Evolutionary conservation across 2,329 filamentous ascomycete genomes (phyloP), one percentile per base, ranked within the genome.

Genomic region (Thermoascus crustaceus): DNA sequence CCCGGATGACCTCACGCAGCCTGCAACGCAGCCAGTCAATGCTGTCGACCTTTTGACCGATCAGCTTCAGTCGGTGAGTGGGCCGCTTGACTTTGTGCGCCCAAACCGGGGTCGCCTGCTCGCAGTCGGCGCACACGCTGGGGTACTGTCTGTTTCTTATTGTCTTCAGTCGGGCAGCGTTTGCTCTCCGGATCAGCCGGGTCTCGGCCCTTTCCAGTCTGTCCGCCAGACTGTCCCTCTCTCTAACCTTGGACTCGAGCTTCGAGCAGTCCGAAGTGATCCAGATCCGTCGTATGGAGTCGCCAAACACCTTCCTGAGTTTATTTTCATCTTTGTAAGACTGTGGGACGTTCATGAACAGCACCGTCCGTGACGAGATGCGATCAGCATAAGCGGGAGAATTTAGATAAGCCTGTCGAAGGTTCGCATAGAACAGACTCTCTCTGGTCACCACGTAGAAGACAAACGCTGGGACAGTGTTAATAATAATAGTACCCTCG

Each of bases 381-480:
- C 88, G 82, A 49, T 82, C 80, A 30, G 85, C 74, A 57, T 91
- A 91, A 25, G 83, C 72, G 8, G 87, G 85, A 3, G 86, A 88
- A 33, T 94, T 76, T 32, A 94, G 76, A 62, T 89, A 94, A 1
- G 88, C 88, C 63, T 95, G 88, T 39, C 88, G 82, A 16, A 95
- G 65, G 49, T 91, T 93, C 61, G 94, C 80, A 61, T 86, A 94
- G 69, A 82, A 94, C 48, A 96, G 81, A 52, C 80, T 82, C 60
- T 96, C 89, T 33, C 89, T 78, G 30, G 85, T 80, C 40, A 96
- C 76, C 47, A 85, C 80, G 58, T 86, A 89, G 53, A 95, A 79
- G 38, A 96, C 73, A 55, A 94, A 94, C 24, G 79, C 65, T 67
- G 17, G 5, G 7, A 26, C 11, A 18, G 17, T 23, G 5, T 24